Percentiles rank a stretch among this genome's conserved stretches.
These are phyloP conservation scores for Phytophthora palmivora DNA, from an alignment of 352 stramenopile genomes.

Conservation along the genomic window DNA sequence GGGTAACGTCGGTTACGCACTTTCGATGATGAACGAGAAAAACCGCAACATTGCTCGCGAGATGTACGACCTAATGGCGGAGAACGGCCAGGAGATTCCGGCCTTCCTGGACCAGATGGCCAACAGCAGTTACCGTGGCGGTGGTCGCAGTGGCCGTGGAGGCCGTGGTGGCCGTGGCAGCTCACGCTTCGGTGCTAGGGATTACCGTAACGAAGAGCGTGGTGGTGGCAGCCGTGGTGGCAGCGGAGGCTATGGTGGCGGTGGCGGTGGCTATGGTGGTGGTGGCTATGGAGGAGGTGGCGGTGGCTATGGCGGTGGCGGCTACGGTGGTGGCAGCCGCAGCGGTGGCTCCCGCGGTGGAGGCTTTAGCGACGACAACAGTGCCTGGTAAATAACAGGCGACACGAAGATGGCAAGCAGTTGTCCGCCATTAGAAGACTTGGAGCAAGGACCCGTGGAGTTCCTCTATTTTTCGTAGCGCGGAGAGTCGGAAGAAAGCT, in stretches of 20 bases:
- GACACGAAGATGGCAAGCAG: slow-evolving; percentile 49
- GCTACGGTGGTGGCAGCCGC: slow-evolving; percentile 35
- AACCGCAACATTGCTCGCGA: slow-evolving; percentile 98
- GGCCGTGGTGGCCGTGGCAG: slow-evolving; percentile 62
- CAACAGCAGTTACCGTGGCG: slow-evolving; percentile 74
- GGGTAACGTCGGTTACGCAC: slow-evolving; percentile 96
- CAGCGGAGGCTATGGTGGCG: slow-evolving; percentile 25
- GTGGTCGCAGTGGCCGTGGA: slow-evolving; percentile 59
- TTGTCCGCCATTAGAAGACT: slow-evolving; percentile 49
- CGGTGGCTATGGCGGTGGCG: slow-evolving; percentile 39
- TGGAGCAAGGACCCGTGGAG: slow-evolving; percentile 42
- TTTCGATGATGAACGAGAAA: slow-evolving; percentile 99
- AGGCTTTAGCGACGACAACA: slow-evolving; percentile 84
- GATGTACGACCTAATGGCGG: slow-evolving; percentile 96
- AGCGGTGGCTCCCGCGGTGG: slow-evolving; percentile 46
- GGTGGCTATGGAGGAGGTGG: slow-evolving; percentile 32
- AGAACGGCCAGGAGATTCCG: slow-evolving; percentile 96
- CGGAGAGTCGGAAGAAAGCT: slow-evolving; percentile 74
- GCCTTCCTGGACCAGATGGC: slow-evolving; percentile 96
- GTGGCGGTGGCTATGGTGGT: slow-evolving; percentile 39
- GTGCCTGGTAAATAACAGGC: slow-evolving; percentile 78
- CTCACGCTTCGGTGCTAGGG: slow-evolving; percentile 85
- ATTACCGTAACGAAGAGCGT: slow-evolving; percentile 87
- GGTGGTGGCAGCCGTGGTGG: slow-evolving; percentile 42
- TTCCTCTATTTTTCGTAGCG: slow-evolving; percentile 57